A percentile compares a stretch with the other conserved stretches of the same genome.
Evolutionary conservation across 1,284 basidiomycete species (phyloP).

Genomic region (Trichosporon sp.): DNA sequence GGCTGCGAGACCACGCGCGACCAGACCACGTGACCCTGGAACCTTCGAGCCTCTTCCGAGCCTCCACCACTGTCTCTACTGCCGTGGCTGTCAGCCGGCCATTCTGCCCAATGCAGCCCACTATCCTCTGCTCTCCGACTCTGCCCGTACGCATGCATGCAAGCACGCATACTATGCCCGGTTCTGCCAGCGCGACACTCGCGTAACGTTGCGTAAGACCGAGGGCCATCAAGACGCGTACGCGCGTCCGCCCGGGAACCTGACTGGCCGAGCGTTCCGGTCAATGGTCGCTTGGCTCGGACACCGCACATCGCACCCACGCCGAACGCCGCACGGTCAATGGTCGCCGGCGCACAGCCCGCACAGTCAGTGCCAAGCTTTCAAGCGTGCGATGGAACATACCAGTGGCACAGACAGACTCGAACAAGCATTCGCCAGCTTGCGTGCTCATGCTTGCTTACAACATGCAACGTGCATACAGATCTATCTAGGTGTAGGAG

Average conservation of each 20-base stretch:
- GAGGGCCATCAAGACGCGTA: not conserved
- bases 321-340: no score
- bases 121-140: not conserved
- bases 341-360: not conserved
- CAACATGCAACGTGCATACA: not conserved
- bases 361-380: not conserved
- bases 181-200: no score
- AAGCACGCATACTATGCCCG: not conserved
- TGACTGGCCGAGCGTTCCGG: not conserved
- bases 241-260: not conserved
- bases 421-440: no score
- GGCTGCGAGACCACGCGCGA: not conserved
- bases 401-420: not conserved
- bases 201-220: no score
- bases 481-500: not conserved
- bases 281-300: not conserved
- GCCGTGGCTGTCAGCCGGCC: not conserved
- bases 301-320: not conserved
- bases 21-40: slow-evolving; percentile 1
- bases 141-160: not conserved
- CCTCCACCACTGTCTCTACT: not conserved
- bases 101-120: no score
- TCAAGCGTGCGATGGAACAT: not conserved
- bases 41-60: not conserved
- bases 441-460: no score